These are phyloP conservation scores for Scutellaria barbata DNA, from an alignment of 257 asterid species.

Conservation along the genomic window DNA sequence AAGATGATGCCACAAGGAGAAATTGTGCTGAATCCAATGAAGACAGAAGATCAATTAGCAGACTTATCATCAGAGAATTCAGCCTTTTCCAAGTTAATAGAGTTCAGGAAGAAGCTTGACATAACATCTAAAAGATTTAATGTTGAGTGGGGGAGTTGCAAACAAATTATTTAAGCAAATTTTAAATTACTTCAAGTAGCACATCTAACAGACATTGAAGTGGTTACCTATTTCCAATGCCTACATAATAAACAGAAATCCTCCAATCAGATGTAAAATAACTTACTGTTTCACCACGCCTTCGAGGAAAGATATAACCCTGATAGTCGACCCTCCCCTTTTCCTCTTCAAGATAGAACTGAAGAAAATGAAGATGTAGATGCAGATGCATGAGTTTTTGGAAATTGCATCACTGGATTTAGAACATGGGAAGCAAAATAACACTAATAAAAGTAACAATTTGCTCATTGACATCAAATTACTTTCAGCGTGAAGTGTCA, in stretches of 20 bases:
- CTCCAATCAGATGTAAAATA: slow-evolving; percentile 22
- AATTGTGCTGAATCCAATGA: too few relatives aligned
- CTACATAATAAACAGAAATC: slow-evolving; percentile 6
- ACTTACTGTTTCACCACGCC: slow-evolving; percentile 81
- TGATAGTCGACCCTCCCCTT: slow-evolving; percentile 93
- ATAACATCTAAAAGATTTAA: too few relatives aligned
- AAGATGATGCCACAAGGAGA: too few relatives aligned
- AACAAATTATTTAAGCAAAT: not conserved
- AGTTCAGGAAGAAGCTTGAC: too few relatives aligned
- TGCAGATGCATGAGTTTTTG: slow-evolving; percentile 17
- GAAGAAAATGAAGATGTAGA: slow-evolving; percentile 37
- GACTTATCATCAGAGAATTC: too few relatives aligned
- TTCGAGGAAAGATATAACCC: slow-evolving; percentile 90
- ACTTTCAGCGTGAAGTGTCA: not conserved
- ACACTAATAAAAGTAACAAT: not conserved
- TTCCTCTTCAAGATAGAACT: slow-evolving; percentile 94
- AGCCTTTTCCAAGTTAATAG: too few relatives aligned
- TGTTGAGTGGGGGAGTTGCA: too few relatives aligned
- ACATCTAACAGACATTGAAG: not conserved
- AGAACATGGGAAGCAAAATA: slow-evolving; percentile 22
- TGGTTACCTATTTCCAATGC: slow-evolving; percentile 8
- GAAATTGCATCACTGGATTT: not conserved
- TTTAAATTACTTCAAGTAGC: slow-evolving; percentile 8
- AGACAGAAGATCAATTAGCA: too few relatives aligned
- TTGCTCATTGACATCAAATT: slow-evolving; percentile 7